These are phyloP conservation scores for Microsporum audouinii DNA, from an alignment of 2,329 filamentous ascomycete species.

Conservation along the genomic window DNA sequence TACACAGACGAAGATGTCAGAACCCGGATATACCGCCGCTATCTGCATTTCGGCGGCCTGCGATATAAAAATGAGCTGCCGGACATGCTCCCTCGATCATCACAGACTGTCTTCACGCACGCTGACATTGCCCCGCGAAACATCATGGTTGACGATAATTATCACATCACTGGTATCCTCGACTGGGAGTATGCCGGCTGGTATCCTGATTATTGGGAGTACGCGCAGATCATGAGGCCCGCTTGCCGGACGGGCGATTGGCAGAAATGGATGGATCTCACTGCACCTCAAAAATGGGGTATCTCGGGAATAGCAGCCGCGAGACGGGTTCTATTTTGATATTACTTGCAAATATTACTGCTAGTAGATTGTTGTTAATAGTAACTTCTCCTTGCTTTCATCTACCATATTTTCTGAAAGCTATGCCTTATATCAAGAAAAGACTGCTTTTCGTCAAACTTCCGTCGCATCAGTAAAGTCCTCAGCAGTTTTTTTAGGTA, in stretches of 20 bases:
- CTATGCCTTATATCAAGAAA: no score
- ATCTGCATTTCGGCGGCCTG: not conserved
- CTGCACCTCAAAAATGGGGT: conserved; percentile 21
- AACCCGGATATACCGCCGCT: not conserved
- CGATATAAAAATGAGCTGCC: not conserved
- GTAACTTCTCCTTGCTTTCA: not conserved
- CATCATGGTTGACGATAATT: not conserved
- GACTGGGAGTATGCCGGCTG: not conserved
- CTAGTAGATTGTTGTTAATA: conserved; percentile 11
- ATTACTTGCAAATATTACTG: no score
- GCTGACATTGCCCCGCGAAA: not conserved
- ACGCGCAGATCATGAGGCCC: conserved; percentile 19
- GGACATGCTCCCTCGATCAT: not conserved
- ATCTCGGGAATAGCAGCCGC: conserved; percentile 19
- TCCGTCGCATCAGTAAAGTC: no score
- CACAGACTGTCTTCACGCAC: not conserved
- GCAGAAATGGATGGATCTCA: conserved; percentile 22
- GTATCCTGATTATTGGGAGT: conserved; percentile 15
- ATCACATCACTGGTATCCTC: not conserved
- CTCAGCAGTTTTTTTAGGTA: no score
- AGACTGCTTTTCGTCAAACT: no score
- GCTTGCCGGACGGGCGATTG: conserved; percentile 16
- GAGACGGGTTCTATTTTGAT: conserved; percentile 25
- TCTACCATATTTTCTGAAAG: no score
- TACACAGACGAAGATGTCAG: not conserved